Conservation (phyloP, 345 rosid species). For the Xanthoceras sorbifolium region DNA sequence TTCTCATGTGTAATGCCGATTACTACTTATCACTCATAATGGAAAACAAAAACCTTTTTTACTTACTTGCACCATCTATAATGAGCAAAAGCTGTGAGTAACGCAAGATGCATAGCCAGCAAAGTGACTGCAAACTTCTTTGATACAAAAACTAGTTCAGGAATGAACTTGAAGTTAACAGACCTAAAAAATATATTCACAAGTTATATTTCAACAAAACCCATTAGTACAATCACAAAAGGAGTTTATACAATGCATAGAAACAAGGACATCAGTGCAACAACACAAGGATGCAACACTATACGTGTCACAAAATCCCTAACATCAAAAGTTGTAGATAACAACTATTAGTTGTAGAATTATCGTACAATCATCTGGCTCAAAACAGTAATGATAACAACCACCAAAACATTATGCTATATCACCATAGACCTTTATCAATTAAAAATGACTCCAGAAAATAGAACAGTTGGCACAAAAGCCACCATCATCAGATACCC, state of each 20-base stretch:
- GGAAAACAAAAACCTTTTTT: slow-evolving; percentile 4
- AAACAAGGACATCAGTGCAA: neutral
- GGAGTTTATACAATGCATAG: neutral
- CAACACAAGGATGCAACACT: neutral
- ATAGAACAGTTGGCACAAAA: neutral
- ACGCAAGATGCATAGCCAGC: slow-evolving; percentile 67
- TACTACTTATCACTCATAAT: neutral
- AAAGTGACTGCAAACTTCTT: slow-evolving; percentile 82
- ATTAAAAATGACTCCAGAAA: neutral
- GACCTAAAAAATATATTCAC: slow-evolving; percentile 62
- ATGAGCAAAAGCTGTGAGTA: slow-evolving; percentile 69
- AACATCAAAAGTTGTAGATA: neutral
- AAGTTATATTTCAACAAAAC: slow-evolving; percentile 22
- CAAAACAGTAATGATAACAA: neutral
- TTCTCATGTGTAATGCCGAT: neutral
- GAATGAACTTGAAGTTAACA: slow-evolving; percentile 94
- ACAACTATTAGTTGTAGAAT: too few species aligned
- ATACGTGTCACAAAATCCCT: neutral
- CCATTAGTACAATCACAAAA: neutral
- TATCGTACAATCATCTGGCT: neutral
- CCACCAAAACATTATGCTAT: neutral
- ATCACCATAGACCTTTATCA: neutral
- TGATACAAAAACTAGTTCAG: slow-evolving; percentile 82
- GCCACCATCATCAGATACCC: neutral
- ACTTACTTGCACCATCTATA: slow-evolving; percentile 98